Percentiles rank a stretch among this genome's conserved stretches.
Conservation (phyloP, 176 grass and related monocot species). For the Avena insularis region DNA sequence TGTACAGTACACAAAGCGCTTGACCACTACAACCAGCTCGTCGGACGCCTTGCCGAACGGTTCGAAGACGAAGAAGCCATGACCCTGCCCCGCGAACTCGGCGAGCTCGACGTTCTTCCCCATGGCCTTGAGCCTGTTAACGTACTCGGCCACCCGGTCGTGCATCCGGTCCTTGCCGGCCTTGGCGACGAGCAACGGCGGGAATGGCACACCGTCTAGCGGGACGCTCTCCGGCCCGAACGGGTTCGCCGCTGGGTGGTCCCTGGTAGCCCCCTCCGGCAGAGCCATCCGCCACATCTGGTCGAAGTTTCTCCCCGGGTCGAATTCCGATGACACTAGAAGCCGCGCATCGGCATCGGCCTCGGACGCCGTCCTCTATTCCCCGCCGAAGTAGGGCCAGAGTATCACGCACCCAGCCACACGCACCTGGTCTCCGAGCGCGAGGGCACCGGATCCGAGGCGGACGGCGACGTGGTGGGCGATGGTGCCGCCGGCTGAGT, state of each 20-base stretch:
- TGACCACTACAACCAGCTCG: neutral
- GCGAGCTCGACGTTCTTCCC: constrained; percentile 60
- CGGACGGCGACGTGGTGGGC: constrained; percentile 85
- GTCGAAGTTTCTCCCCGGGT: neutral
- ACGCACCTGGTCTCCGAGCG: neutral
- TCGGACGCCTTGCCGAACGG: constrained; percentile 45
- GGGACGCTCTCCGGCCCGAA: constrained; percentile 51
- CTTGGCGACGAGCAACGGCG: constrained; percentile 42
- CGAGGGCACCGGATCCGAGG: neutral
- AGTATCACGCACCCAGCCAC: neutral
- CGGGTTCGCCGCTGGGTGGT: constrained; percentile 59
- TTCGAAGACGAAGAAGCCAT: constrained; percentile 65
- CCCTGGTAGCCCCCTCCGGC: constrained; percentile 43
- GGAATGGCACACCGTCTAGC: constrained; percentile 37
- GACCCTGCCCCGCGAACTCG: constrained; percentile 61
- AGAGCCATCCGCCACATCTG: neutral
- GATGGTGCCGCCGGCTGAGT: constrained; percentile 73
- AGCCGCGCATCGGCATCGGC: neutral
- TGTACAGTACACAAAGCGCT: neutral
- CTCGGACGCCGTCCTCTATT: neutral
- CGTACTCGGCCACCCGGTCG: constrained; percentile 69
- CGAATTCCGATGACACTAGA: neutral
- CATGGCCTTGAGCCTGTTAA: constrained; percentile 30
- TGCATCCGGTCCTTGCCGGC: constrained; percentile 54
- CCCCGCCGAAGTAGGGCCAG: neutral